phyloP scores from a whole-genome alignment of 306 rosid species.

The Vicia faba region DNA sequence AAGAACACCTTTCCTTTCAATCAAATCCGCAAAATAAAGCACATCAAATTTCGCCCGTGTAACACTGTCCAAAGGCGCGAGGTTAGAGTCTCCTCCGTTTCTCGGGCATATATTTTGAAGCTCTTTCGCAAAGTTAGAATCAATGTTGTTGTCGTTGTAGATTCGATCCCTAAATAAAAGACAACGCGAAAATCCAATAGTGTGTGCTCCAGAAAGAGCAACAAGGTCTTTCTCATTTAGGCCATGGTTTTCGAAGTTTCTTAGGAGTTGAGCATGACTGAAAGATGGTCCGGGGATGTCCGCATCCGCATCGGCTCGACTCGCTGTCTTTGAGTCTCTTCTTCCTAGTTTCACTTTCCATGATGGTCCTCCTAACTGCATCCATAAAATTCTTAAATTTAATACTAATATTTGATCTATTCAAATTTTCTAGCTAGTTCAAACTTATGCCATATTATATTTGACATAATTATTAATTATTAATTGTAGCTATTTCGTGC shows the following conservation, averaged over 20 bases:
- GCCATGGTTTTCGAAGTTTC: conserved; percentile 47
- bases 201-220: conserved; percentile 51
- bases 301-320: conserved; percentile 34
- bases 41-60: conserved; percentile 33
- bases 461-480: no score
- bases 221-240: conserved; percentile 50
- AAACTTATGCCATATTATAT: no score
- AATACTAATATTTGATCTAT: not conserved
- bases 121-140: conserved; percentile 28
- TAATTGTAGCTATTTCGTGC: no score
- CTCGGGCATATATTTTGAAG: conserved; percentile 42
- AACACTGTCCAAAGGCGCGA: conserved; percentile 46
- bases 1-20: conserved; percentile 45
- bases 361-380: conserved; percentile 56
- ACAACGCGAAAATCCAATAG: conserved; percentile 48
- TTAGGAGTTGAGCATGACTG: conserved; percentile 36
- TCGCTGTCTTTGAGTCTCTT: conserved; percentile 57
- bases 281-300: conserved; percentile 44
- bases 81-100: conserved; percentile 44
- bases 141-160: conserved; percentile 45
- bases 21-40: conserved; percentile 25
- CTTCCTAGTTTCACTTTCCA: conserved; percentile 56
- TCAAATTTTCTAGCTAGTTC: not conserved
- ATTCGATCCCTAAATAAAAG: conserved; percentile 16
- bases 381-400: not conserved